A percentile compares a stretch with the other conserved stretches of the same genome.
These are phyloP conservation scores for Daldinia vernicosa DNA, from an alignment of 495 filamentous ascomycete species.

Conservation along the genomic window DNA sequence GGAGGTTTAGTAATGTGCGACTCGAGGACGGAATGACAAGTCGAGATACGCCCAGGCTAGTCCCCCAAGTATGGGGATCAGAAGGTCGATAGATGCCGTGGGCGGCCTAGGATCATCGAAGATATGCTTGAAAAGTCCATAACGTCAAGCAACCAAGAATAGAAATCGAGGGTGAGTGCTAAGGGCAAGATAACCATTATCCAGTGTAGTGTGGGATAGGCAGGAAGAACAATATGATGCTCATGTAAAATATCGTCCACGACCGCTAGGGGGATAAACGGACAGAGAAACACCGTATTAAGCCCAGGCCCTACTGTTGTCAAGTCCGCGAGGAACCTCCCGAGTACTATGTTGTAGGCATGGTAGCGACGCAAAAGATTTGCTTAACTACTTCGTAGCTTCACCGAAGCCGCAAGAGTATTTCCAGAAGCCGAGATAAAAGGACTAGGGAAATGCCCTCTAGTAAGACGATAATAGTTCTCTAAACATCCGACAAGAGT, in stretches of 20 bases:
- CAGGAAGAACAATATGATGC: not conserved
- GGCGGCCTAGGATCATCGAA: constrained; percentile 9
- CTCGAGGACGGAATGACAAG: not conserved
- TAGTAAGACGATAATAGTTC: not conserved
- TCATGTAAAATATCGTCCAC: constrained; percentile 11
- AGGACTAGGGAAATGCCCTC: not conserved
- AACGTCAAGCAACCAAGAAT: constrained; percentile 1
- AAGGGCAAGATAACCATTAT: not conserved
- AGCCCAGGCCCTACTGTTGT: not conserved
- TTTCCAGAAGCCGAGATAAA: constrained; percentile 2
- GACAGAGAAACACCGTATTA: not conserved
- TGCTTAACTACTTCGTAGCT: not conserved
- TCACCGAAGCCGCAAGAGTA: constrained; percentile 1
- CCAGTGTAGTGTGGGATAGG: constrained; percentile 8
- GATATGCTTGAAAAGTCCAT: not conserved
- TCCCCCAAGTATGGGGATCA: not conserved
- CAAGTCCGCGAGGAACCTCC: not conserved
- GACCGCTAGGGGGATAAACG: constrained; percentile 2
- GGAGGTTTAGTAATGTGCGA: not conserved
- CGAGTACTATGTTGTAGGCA: not conserved
- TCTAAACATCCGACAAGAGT: constrained; percentile 7
- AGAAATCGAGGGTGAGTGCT: not conserved
- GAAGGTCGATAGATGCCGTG: not conserved
- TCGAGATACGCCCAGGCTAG: not conserved
- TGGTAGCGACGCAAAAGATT: constrained; percentile 13